These are phyloP conservation scores for Aspergillus neotritici DNA, from an alignment of 2,329 filamentous ascomycete species.

Conservation along the genomic window DNA sequence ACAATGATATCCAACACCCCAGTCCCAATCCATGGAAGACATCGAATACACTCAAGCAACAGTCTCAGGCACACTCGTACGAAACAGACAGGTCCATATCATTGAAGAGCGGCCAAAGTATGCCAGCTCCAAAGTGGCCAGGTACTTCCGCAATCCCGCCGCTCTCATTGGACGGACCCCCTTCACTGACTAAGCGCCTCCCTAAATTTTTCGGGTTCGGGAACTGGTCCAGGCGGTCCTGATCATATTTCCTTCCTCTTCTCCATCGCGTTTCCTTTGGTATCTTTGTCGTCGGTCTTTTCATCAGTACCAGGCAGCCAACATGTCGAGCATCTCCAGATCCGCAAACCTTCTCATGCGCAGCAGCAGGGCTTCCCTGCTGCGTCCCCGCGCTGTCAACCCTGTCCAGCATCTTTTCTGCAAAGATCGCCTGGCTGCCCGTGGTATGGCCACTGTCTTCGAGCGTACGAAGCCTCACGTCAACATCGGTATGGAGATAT, in stretches of 20 bases:
- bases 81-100: not conserved
- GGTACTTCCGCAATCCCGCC: conserved; percentile 25
- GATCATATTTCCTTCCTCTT: conserved; percentile 15
- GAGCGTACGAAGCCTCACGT: conserved; percentile 95
- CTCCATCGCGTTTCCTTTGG: conserved; percentile 24
- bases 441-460: conserved; percentile 61
- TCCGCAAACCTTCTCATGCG: conserved; percentile 72
- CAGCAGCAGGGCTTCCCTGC: conserved; percentile 70
- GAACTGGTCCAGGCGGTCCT: not conserved
- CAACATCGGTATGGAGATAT: conserved; percentile 72
- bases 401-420: conserved; percentile 61
- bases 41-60: too few relatives aligned
- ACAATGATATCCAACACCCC: too few relatives aligned
- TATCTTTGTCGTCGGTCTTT: conserved; percentile 26
- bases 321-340: conserved; percentile 76
- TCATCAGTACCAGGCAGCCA: conserved; percentile 37
- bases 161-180: conserved; percentile 25
- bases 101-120: not conserved
- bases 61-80: too few relatives aligned
- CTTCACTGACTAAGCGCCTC: conserved; percentile 33
- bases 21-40: too few relatives aligned
- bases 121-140: not conserved
- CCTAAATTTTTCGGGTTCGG: conserved; percentile 11
- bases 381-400: conserved; percentile 62
- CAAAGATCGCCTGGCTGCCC: conserved; percentile 41